Conservation (phyloP, 805 yeast genomes). For the Metschnikowia gelsemii region DNA sequence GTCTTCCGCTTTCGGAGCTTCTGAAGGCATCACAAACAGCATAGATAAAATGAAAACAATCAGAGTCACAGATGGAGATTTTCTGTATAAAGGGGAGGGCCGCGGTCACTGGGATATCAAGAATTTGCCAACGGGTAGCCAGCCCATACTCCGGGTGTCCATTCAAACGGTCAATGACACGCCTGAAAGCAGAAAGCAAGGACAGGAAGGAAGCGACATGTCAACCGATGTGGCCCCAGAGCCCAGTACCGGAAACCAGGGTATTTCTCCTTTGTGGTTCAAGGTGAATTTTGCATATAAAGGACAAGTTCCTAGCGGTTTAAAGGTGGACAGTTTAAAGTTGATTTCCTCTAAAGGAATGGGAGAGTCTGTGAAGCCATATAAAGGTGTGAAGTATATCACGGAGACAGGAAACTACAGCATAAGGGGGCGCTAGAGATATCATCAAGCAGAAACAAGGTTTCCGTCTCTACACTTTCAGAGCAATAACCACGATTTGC, state of each 20-base stretch:
- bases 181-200: not conserved
- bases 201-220: not conserved
- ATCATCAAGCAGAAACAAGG: too few relatives aligned
- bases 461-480: not conserved
- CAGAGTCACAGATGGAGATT: conserved; percentile 77
- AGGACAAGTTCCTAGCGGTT: conserved; percentile 75
- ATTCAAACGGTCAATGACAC: conserved; percentile 22
- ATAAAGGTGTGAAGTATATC: conserved; percentile 85
- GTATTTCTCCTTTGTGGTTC: conserved; percentile 37
- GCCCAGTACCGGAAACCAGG: not conserved
- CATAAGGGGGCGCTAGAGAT: conserved; percentile 30
- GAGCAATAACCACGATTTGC: too few relatives aligned
- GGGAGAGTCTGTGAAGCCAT: conserved; percentile 66
- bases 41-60: conserved; percentile 49
- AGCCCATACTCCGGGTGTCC: conserved; percentile 65
- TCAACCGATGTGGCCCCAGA: not conserved
- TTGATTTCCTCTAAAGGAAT: conserved; percentile 57
- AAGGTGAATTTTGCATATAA: conserved; percentile 54
- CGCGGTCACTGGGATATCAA: conserved; percentile 67
- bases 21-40: conserved; percentile 9
- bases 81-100: conserved; percentile 52
- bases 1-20: not conserved
- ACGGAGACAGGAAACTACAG: conserved; percentile 62
- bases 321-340: conserved; percentile 63
- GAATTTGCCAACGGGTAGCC: conserved; percentile 58